A percentile compares a stretch with the other conserved stretches of the same genome.
Conservation (phyloP, 1,139 yeast species). For the Tardiomyces digboiensis region DNA sequence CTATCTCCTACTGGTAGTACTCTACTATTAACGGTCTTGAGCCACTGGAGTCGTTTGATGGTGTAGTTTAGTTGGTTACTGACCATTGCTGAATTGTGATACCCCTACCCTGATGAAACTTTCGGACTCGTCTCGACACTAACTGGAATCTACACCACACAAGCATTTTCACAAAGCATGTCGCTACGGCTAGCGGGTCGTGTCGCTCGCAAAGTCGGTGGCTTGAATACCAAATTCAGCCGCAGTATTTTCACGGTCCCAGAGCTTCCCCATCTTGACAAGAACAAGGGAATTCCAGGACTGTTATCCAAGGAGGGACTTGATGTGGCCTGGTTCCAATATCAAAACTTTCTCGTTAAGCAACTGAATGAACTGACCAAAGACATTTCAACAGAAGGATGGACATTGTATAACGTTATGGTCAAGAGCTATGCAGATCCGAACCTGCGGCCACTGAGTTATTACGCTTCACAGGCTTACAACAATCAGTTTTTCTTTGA, state of each 20-base stretch:
- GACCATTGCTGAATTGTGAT: too few species aligned
- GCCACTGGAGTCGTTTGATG: too few species aligned
- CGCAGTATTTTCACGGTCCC: constrained; percentile 19
- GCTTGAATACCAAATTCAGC: background rate
- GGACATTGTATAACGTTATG: constrained; percentile 21
- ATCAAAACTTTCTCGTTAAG: constrained; percentile 61
- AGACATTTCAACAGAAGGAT: constrained; percentile 12
- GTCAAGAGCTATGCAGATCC: constrained; percentile 62
- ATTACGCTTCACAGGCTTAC: constrained; percentile 83
- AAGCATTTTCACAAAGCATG: background rate
- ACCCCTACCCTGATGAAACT: background rate
- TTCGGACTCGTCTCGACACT: background rate
- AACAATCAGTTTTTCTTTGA: constrained; percentile 86
- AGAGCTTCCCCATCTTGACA: constrained; percentile 19
- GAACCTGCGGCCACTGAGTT: constrained; percentile 53
- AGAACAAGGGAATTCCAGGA: constrained; percentile 54
- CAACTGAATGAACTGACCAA: constrained; percentile 43
- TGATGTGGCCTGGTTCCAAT: constrained; percentile 69
- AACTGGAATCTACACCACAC: background rate
- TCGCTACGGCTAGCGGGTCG: constrained; percentile 1
- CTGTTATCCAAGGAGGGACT: constrained; percentile 63
- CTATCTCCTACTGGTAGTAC: too few species aligned
- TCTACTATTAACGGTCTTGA: too few species aligned
- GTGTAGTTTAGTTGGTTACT: too few species aligned
- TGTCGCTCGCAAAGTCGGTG: background rate